phyloP scores from a whole-genome alignment of 257 asterid genomes.

The Ilex aquifolium region DNA sequence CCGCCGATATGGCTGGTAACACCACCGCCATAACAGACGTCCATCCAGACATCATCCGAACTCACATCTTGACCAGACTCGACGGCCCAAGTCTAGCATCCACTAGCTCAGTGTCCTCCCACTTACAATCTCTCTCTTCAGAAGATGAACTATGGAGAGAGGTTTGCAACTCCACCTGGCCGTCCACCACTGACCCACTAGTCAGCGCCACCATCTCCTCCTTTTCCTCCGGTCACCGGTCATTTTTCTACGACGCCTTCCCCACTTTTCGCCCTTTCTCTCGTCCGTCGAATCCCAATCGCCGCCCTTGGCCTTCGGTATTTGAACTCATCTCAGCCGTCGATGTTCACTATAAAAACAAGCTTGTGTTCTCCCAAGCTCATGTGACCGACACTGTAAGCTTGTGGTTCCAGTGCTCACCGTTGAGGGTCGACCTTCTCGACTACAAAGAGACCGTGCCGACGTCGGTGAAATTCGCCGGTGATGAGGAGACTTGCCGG shows the following conservation, averaged over 20 bases:
- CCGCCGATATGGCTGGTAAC: conserved; percentile 10
- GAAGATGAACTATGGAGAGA: conserved; percentile 52
- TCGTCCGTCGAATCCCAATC: neutral
- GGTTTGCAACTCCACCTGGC: conserved; percentile 57
- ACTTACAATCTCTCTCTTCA: conserved; percentile 35
- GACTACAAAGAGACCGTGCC: conserved; percentile 37
- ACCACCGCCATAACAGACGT: conserved; percentile 34
- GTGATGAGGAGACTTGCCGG: conserved; percentile 34
- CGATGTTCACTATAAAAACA: conserved; percentile 43
- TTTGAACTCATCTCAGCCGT: conserved; percentile 55
- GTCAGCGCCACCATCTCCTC: conserved; percentile 26
- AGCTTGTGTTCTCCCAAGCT: conserved; percentile 44
- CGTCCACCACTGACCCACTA: conserved; percentile 47
- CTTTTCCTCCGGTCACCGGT: conserved; percentile 59
- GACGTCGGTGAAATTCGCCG: conserved; percentile 35
- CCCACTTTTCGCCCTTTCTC: conserved; percentile 29
- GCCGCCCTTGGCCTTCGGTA: neutral
- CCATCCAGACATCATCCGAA: conserved; percentile 53
- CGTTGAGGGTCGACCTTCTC: conserved; percentile 52
- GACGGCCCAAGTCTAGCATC: conserved; percentile 73
- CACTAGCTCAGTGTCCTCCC: conserved; percentile 38
- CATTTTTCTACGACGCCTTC: conserved; percentile 54
- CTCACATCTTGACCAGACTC: conserved; percentile 53
- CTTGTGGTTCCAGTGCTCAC: conserved; percentile 53
- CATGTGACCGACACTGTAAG: conserved; percentile 34